phyloP scores from a whole-genome alignment of 1,139 yeast genomes.

The Debaryomycetaceae sp. region DNA sequence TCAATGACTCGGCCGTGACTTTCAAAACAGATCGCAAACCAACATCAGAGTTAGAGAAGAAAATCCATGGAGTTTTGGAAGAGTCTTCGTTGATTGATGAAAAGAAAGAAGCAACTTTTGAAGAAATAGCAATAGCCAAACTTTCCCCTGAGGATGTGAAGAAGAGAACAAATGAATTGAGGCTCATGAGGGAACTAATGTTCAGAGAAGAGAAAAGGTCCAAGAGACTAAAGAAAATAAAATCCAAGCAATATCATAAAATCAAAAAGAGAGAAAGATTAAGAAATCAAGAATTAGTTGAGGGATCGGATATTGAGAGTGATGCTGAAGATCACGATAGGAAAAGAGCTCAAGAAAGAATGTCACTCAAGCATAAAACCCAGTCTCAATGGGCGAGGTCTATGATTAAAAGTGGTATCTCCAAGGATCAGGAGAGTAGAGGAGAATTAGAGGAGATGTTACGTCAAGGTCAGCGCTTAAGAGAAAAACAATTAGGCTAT shows the following conservation, averaged over 20 bases:
- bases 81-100: constrained; percentile 72
- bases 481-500: constrained; percentile 70
- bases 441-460: constrained; percentile 93
- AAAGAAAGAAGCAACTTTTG: constrained; percentile 74
- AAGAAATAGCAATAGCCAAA: constrained; percentile 81
- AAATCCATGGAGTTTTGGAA: constrained; percentile 57
- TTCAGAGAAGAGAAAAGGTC: constrained; percentile 92
- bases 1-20: constrained; percentile 52
- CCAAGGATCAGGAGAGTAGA: constrained; percentile 80
- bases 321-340: constrained; percentile 65
- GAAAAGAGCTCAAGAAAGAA: constrained; percentile 84
- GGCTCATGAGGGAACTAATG: constrained; percentile 93
- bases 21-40: constrained; percentile 47
- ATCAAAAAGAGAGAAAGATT: constrained; percentile 82
- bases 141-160: constrained; percentile 76
- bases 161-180: constrained; percentile 75
- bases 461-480: constrained; percentile 76
- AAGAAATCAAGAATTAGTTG: constrained; percentile 68
- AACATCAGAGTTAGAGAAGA: constrained; percentile 63
- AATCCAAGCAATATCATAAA: constrained; percentile 84
- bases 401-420: constrained; percentile 85
- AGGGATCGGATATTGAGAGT: constrained; percentile 50
- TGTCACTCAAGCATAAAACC: constrained; percentile 86
- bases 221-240: constrained; percentile 87
- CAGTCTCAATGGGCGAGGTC: constrained; percentile 89